Conservation (phyloP, 2,329 filamentous ascomycete species). For the Epichloe brachyelytri region DNA sequence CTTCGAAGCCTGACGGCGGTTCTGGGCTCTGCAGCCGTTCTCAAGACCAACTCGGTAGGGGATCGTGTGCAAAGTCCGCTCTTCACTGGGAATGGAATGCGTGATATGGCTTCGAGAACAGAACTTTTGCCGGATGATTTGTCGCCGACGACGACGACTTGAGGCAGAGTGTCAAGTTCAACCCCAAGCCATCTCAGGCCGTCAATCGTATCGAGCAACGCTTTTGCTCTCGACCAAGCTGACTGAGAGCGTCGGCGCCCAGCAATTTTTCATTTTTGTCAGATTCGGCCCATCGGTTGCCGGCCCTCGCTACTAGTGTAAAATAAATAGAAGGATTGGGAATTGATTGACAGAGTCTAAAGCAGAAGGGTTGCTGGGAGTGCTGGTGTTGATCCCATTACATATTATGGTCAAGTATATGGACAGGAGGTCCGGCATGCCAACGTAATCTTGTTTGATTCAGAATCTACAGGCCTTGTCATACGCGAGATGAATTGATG, state of each 20-base stretch:
- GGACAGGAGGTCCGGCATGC: no score
- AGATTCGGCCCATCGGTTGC: not conserved
- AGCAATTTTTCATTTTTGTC: not conserved
- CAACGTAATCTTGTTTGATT: no score
- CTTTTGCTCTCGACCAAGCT: not conserved
- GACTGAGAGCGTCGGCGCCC: not conserved
- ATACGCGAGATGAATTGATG: no score
- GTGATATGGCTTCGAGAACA: constrained; percentile 49
- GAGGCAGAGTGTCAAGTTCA: constrained; percentile 32
- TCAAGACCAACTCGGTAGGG: constrained; percentile 45
- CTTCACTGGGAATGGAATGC: constrained; percentile 45
- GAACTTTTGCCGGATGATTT: constrained; percentile 52
- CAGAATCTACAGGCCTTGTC: no score
- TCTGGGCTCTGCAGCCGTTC: constrained; percentile 21
- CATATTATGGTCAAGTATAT: no score
- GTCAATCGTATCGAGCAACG: not conserved
- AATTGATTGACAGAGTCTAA: no score
- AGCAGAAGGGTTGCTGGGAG: no score
- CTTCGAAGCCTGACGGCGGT: constrained; percentile 32
- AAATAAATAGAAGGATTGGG: no score
- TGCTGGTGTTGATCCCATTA: no score
- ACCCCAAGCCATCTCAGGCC: not conserved
- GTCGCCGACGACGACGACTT: constrained; percentile 46
- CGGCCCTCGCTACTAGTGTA: not conserved
- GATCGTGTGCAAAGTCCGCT: constrained; percentile 46